A percentile compares a stretch with the other conserved stretches of the same genome.
phyloP scores from a whole-genome alignment of 1,284 basidiomycete genomes.

The Paramarasmius palmivorus region DNA sequence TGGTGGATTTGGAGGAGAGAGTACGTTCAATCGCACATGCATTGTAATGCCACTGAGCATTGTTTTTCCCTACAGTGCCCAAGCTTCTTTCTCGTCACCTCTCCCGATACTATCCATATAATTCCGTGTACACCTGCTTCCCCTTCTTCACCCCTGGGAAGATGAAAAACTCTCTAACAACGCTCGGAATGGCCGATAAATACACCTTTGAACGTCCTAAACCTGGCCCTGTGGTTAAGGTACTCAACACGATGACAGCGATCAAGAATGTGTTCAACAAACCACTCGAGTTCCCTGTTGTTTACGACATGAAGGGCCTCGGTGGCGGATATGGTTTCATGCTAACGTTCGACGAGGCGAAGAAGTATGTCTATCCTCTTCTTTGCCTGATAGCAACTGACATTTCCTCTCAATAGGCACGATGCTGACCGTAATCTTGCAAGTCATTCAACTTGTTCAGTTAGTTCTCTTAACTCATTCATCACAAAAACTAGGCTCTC shows the following conservation, averaged over 20 bases:
- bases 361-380: conserved; percentile 21
- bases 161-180: conserved; percentile 42
- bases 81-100: conserved; percentile 49
- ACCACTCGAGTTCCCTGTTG: conserved; percentile 35
- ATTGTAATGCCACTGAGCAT: not conserved
- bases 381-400: not conserved
- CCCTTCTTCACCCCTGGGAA: conserved; percentile 55
- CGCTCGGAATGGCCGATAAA: conserved; percentile 36
- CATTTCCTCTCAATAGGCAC: conserved; percentile 13
- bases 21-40: conserved; percentile 19
- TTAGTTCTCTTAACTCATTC: not conserved
- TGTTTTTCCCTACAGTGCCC: conserved; percentile 30
- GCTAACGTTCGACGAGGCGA: conserved; percentile 29
- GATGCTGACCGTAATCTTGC: conserved; percentile 21
- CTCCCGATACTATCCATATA: conserved; percentile 46
- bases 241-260: conserved; percentile 42
- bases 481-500: conserved; percentile 17
- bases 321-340: conserved; percentile 32
- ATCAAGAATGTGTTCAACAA: conserved; percentile 45
- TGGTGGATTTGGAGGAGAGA: conserved; percentile 34
- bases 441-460: conserved; percentile 14
- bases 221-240: conserved; percentile 30
- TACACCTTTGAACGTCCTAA: conserved; percentile 45
- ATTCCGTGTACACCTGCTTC: conserved; percentile 44
- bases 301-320: conserved; percentile 30